Conservation (phyloP, 176 grass and related monocot species). For the Oryza australiensis region DNA sequence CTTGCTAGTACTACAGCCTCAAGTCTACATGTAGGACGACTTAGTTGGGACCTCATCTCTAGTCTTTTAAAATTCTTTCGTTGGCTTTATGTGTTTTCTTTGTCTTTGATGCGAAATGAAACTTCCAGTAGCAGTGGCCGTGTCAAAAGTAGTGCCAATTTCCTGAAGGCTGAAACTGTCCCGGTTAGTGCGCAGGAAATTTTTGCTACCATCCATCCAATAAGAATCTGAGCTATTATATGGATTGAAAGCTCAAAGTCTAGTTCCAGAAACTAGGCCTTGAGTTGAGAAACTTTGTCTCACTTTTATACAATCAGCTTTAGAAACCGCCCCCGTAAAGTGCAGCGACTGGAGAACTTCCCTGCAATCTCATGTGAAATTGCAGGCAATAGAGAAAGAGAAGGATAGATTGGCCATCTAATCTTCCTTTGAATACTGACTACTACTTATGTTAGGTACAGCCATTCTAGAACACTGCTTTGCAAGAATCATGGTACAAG, state of each 20-base stretch:
- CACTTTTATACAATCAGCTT: not conserved
- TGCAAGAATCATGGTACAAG: not conserved
- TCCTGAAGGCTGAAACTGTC: not conserved
- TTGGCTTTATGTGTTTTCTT: not conserved
- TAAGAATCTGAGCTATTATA: not conserved
- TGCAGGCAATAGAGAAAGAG: not conserved
- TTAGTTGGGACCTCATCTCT: not conserved
- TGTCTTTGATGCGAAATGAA: slow-evolving; percentile 24
- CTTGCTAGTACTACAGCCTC: not conserved
- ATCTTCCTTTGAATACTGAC: not conserved
- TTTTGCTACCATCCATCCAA: not conserved
- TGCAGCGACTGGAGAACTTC: not conserved
- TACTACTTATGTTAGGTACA: slow-evolving; percentile 21
- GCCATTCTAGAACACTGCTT: not conserved
- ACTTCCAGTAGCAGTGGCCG: not conserved
- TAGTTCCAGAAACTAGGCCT: slow-evolving; percentile 18
- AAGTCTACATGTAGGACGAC: not conserved
- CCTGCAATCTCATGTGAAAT: slow-evolving; percentile 14
- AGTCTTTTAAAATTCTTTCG: slow-evolving; percentile 19
- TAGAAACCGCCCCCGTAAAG: slow-evolving; percentile 29
- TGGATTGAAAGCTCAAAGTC: slow-evolving; percentile 13
- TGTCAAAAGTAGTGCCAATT: slow-evolving; percentile 11
- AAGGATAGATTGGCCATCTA: not conserved
- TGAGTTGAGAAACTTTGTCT: not conserved
- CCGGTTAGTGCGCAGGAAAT: slow-evolving; percentile 9